Conservation (phyloP, 2,329 filamentous ascomycete genomes). For the Penicillium fuscoglaucum region DNA sequence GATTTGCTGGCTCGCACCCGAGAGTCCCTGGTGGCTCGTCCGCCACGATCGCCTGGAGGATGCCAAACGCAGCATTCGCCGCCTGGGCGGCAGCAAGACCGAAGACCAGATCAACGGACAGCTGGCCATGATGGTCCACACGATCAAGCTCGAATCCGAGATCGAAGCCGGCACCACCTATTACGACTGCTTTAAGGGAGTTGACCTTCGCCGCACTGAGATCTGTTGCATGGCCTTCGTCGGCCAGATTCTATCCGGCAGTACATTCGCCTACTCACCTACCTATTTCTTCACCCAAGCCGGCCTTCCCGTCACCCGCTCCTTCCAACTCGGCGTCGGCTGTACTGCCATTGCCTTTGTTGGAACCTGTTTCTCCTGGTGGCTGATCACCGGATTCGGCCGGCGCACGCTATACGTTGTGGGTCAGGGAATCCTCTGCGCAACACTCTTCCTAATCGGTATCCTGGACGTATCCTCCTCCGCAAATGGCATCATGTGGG, state of each 20-base stretch:
- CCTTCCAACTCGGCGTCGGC: conserved; percentile 48
- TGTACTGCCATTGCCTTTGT: conserved; percentile 54
- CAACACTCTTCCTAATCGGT: conserved; percentile 32
- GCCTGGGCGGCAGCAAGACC: conserved; percentile 25
- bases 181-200: conserved; percentile 34
- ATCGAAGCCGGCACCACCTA: conserved; percentile 32
- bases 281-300: conserved; percentile 45
- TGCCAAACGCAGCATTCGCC: conserved; percentile 22
- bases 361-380: conserved; percentile 55
- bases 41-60: conserved; percentile 27
- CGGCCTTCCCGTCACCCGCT: conserved; percentile 33
- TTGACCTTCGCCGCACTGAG: conserved; percentile 43
- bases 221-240: conserved; percentile 42
- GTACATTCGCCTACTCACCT: conserved; percentile 38
- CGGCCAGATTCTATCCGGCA: conserved; percentile 40
- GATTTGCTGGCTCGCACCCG: conserved; percentile 26
- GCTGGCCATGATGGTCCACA: conserved; percentile 42
- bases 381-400: conserved; percentile 39
- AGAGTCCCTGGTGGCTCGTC: conserved; percentile 31
- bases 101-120: conserved; percentile 26
- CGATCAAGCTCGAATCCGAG: conserved; percentile 36
- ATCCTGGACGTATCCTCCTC: conserved; percentile 26
- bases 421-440: conserved; percentile 31
- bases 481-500: conserved; percentile 30
- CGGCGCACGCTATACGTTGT: conserved; percentile 44